phyloP scores from a whole-genome alignment of 2,329 filamentous ascomycete genomes.

The Cytospora paraplurivora region DNA sequence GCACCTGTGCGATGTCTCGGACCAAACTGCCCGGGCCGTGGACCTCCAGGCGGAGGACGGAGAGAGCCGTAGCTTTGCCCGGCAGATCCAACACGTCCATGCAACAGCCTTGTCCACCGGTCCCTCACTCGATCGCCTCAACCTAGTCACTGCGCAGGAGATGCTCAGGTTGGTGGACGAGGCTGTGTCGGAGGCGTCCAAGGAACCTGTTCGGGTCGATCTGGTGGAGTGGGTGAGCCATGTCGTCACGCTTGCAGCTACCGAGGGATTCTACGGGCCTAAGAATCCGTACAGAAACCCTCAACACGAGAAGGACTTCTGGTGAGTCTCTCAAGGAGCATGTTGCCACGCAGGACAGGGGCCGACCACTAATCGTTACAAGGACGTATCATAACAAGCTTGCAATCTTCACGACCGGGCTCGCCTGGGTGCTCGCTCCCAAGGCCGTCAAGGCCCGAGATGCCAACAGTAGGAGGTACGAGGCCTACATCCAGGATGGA shows the following conservation, averaged over 20 bases:
- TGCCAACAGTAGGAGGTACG: neutral
- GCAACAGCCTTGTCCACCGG: slow-evolving; percentile 5
- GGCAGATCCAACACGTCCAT: slow-evolving; percentile 3
- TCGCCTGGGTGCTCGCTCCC: slow-evolving; percentile 16
- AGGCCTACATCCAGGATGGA: slow-evolving; percentile 7
- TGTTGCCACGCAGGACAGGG: neutral
- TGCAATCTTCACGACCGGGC: neutral
- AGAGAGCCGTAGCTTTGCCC: slow-evolving; percentile 4
- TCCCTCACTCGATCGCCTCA: slow-evolving; percentile 17
- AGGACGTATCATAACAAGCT: slow-evolving; percentile 8
- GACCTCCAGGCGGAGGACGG: slow-evolving; percentile 5
- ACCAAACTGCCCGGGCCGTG: neutral
- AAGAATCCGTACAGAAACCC: slow-evolving; percentile 14
- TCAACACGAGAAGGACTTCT: slow-evolving; percentile 21
- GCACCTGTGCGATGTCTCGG: slow-evolving; percentile 1
- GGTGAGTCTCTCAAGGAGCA: neutral
- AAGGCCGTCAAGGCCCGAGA: slow-evolving; percentile 14
- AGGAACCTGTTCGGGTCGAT: neutral
- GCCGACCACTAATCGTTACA: neutral
- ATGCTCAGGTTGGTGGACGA: slow-evolving; percentile 10
- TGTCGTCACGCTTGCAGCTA: slow-evolving; percentile 6
- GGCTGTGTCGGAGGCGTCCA: neutral
- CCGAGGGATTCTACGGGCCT: slow-evolving; percentile 9
- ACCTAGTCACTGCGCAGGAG: slow-evolving; percentile 10
- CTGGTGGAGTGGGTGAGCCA: slow-evolving; percentile 10